phyloP scores from a whole-genome alignment of 306 rosid species.

The Medicago lupulina region DNA sequence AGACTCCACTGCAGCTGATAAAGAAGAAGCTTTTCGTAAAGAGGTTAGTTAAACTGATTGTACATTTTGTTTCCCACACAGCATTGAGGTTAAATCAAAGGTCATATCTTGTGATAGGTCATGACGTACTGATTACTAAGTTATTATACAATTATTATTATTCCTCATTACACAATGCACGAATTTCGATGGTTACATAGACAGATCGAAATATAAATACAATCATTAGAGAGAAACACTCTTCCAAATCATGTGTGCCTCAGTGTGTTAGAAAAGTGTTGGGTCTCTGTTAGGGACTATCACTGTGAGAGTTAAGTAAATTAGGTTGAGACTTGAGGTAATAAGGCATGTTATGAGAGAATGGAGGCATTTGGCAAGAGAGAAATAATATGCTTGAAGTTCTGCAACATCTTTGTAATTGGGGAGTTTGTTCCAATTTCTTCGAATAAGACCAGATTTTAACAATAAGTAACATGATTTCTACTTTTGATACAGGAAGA shows the following conservation, averaged over 20 bases:
- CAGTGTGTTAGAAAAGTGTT: neutral
- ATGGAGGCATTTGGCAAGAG: neutral
- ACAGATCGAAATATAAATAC: neutral
- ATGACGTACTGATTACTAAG: slow-evolving; percentile 5
- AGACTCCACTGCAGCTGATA: slow-evolving; percentile 87
- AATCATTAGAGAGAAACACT: neutral
- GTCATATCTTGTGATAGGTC: slow-evolving; percentile 9
- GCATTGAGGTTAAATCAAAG: slow-evolving; percentile 1
- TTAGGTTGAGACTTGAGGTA: slow-evolving; percentile 9
- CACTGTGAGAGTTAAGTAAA: neutral
- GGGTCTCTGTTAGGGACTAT: neutral
- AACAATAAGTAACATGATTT: slow-evolving; percentile 19
- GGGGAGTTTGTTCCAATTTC: neutral
- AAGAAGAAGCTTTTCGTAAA: slow-evolving; percentile 79
- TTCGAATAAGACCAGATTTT: neutral
- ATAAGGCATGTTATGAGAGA: slow-evolving; percentile 10
- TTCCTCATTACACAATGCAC: slow-evolving; percentile 6
- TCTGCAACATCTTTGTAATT: neutral
- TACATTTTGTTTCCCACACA: slow-evolving; percentile 3
- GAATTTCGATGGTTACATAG: neutral
- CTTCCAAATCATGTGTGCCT: neutral
- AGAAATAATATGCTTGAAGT: neutral
- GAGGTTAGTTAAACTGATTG: slow-evolving; percentile 57
- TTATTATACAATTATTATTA: slow-evolving; percentile 14
- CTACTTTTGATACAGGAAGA: slow-evolving; percentile 72